Conservation (phyloP, 768 basidiomycete genomes). For the Glaciozyma antarctica region DNA sequence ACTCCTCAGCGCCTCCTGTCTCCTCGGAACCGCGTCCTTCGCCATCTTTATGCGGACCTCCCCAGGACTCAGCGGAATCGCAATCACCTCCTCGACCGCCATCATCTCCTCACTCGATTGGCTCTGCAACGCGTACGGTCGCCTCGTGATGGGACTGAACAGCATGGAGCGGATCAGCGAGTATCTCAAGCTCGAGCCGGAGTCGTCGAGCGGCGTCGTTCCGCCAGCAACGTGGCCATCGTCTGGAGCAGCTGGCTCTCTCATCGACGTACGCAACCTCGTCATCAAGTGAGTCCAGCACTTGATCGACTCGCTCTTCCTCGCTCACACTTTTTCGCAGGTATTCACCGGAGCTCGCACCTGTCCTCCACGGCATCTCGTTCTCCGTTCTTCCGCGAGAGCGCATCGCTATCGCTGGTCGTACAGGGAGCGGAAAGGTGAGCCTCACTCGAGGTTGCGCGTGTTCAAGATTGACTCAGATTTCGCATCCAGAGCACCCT, state of each 20-base stretch:
- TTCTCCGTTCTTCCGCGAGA: slow-evolving; percentile 55
- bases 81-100: slow-evolving; percentile 54
- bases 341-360: slow-evolving; percentile 56
- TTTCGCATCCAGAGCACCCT: slow-evolving; percentile 30
- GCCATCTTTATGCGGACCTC: slow-evolving; percentile 53
- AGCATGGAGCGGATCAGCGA: slow-evolving; percentile 43
- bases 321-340: neutral
- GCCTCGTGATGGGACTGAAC: slow-evolving; percentile 20
- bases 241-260: slow-evolving; percentile 32
- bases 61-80: slow-evolving; percentile 58
- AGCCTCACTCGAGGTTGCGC: too few species aligned
- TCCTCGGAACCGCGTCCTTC: slow-evolving; percentile 42
- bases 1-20: slow-evolving; percentile 19
- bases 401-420: slow-evolving; percentile 56
- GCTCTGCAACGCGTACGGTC: slow-evolving; percentile 12
- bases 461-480: too few species aligned
- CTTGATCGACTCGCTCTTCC: neutral
- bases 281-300: slow-evolving; percentile 42
- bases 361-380: slow-evolving; percentile 51
- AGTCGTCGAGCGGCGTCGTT: slow-evolving; percentile 32
- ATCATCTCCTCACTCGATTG: slow-evolving; percentile 14
- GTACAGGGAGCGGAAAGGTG: slow-evolving; percentile 50
- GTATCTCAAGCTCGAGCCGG: slow-evolving; percentile 31
- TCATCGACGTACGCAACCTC: slow-evolving; percentile 48
- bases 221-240: slow-evolving; percentile 45